Evolutionary conservation across 1,284 basidiomycete species (phyloP).

Genomic region (Boletus smithii): DNA sequence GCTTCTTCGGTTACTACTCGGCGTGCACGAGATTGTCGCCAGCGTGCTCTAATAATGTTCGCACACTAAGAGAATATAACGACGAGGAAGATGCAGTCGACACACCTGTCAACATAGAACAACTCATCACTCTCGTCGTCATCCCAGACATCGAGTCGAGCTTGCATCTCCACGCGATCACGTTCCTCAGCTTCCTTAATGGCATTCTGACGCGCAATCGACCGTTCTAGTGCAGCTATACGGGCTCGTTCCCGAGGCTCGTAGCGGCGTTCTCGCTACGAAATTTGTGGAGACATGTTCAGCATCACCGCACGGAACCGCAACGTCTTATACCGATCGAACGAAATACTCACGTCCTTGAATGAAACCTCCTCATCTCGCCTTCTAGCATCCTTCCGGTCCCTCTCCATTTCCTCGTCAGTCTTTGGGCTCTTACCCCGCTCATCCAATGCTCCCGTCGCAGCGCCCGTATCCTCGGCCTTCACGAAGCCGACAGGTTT

Average conservation of each 20-base stretch:
- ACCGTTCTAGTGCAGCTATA: slow-evolving; percentile 70
- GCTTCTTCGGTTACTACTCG: slow-evolving; percentile 71
- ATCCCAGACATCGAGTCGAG: slow-evolving; percentile 79
- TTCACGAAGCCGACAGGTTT: slow-evolving; percentile 81
- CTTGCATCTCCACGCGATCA: slow-evolving; percentile 67
- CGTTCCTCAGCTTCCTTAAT: slow-evolving; percentile 74
- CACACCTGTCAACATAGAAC: slow-evolving; percentile 81
- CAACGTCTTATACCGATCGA: no score
- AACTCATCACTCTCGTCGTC: slow-evolving; percentile 86
- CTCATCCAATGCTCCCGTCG: slow-evolving; percentile 34
- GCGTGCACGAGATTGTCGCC: slow-evolving; percentile 68
- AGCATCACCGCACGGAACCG: no score
- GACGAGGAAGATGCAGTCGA: not conserved
- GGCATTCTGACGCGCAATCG: slow-evolving; percentile 67
- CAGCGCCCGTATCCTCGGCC: slow-evolving; percentile 46
- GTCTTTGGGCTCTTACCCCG: slow-evolving; percentile 54
- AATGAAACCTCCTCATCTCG: slow-evolving; percentile 80
- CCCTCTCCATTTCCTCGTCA: slow-evolving; percentile 81
- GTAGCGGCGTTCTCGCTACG: slow-evolving; percentile 63
- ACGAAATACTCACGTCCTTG: slow-evolving; percentile 66
- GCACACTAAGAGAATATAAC: not conserved
- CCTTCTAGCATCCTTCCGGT: slow-evolving; percentile 68
- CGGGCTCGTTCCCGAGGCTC: slow-evolving; percentile 65
- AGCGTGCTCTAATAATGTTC: slow-evolving; percentile 51
- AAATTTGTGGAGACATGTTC: no score